These are phyloP conservation scores for Flaveria linearis DNA, from an alignment of 129 eudicot species.

Conservation along the genomic window DNA sequence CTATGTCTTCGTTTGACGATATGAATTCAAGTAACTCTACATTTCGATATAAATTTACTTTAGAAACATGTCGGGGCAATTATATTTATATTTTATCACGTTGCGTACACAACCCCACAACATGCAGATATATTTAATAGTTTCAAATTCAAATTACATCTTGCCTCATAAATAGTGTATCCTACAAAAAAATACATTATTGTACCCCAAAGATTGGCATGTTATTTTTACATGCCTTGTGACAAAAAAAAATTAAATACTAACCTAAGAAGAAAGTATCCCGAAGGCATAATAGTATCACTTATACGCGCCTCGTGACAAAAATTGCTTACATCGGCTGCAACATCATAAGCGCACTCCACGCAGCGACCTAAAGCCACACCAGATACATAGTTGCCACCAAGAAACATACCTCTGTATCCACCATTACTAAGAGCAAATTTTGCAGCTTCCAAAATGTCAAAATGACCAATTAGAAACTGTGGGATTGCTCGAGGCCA, in stretches of 20 bases:
- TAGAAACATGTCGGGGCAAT: too few relatives aligned
- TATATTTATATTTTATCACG: too few relatives aligned
- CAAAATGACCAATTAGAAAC: conserved; percentile 78
- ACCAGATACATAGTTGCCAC: conserved; percentile 87
- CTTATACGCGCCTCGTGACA: conserved; percentile 49
- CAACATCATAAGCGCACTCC: conserved; percentile 82
- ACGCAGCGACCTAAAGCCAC: conserved; percentile 96
- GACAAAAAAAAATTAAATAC: conserved; percentile 23
- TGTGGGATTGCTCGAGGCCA: conserved; percentile 98
- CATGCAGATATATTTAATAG: too few relatives aligned
- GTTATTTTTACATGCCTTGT: conserved; percentile 18
- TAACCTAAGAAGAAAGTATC: neutral
- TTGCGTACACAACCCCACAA: too few relatives aligned
- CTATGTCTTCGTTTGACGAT: too few relatives aligned
- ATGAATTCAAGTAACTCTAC: too few relatives aligned
- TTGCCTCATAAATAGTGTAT: neutral
- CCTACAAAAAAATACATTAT: neutral
- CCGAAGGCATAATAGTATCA: conserved; percentile 16
- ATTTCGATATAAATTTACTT: too few relatives aligned
- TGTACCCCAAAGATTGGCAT: conserved; percentile 2
- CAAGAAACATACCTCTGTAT: conserved; percentile 71
- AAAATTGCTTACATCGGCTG: conserved; percentile 62
- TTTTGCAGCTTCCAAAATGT: conserved; percentile 63
- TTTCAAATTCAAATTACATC: neutral
- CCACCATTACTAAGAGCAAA: conserved; percentile 56